Evolutionary conservation across 257 asterid species (phyloP).

Genomic region (Anisodus tanguticus): DNA sequence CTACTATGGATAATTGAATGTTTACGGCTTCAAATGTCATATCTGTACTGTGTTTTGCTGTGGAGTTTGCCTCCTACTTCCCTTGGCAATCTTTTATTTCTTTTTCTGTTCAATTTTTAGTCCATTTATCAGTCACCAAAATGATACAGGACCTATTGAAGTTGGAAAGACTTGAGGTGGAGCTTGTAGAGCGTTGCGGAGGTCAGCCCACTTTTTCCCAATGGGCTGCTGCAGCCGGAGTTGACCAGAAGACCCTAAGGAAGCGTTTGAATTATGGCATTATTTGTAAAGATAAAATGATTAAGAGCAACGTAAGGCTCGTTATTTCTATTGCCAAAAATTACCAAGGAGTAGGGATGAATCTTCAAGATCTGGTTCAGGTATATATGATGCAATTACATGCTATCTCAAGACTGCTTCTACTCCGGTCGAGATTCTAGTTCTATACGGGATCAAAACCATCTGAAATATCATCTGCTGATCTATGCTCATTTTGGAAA

Average conservation of each 20-base stretch:
- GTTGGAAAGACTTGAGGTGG: conserved; percentile 77
- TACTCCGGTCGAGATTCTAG: not conserved
- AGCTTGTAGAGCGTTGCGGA: conserved; percentile 68
- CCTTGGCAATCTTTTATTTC: not conserved
- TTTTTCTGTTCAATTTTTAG: conserved; percentile 24
- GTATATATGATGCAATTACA: conserved; percentile 43
- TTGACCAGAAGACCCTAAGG: conserved; percentile 81
- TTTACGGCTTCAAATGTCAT: not conserved
- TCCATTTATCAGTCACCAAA: conserved; percentile 4
- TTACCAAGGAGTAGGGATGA: conserved; percentile 93
- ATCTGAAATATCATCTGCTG: conserved; percentile 21
- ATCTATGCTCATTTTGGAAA: conserved; percentile 31
- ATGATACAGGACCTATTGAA: conserved; percentile 72
- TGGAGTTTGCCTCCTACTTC: not conserved
- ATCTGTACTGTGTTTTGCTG: not conserved
- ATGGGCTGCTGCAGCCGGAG: conserved; percentile 96
- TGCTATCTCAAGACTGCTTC: conserved; percentile 10
- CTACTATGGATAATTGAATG: not conserved
- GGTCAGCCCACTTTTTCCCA: conserved; percentile 68
- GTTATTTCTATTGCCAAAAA: conserved; percentile 95
- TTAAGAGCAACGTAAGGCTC: conserved; percentile 86
- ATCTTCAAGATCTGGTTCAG: conserved; percentile 97
- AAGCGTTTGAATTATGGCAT: conserved; percentile 71
- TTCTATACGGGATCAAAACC: not conserved
- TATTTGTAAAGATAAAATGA: conserved; percentile 87